Percentiles rank a stretch among this genome's conserved stretches.
Evolutionary conservation across 371 early-diverging fungal genomes (phyloP).

Genomic region (Syncephalastrum monosporum): DNA sequence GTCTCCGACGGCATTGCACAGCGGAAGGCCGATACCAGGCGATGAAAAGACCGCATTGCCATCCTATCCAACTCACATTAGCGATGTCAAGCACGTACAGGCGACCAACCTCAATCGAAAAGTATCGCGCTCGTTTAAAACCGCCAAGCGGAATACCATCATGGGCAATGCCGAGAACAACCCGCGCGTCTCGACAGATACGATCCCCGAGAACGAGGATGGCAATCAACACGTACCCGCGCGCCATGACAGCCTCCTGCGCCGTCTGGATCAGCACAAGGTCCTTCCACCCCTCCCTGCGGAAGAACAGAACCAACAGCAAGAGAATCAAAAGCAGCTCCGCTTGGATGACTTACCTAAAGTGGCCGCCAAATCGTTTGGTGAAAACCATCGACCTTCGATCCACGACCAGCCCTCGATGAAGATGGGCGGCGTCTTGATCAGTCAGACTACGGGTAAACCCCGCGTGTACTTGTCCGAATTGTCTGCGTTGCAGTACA

Average conservation of each 20-base stretch:
- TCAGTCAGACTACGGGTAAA: conserved; percentile 15
- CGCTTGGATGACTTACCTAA: conserved; percentile 7
- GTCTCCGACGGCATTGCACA: conserved; percentile 9
- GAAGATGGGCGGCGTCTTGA: conserved; percentile 1
- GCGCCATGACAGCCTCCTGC: conserved; percentile 34
- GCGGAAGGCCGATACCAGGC: conserved; percentile 9
- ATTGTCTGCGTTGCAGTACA: conserved; percentile 78
- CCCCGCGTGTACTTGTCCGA: conserved; percentile 70
- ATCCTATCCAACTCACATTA: conserved; percentile 45
- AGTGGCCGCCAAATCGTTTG: background rate
- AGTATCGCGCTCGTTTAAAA: conserved; percentile 58
- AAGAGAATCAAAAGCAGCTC: conserved; percentile 1
- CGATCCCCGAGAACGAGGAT: conserved; percentile 8
- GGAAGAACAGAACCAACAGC: background rate
- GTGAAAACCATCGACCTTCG: background rate
- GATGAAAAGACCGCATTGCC: conserved; percentile 17
- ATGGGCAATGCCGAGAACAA: conserved; percentile 29
- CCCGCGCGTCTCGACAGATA: background rate
- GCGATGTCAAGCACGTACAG: conserved; percentile 53
- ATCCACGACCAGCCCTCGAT: background rate
- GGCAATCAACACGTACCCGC: conserved; percentile 18
- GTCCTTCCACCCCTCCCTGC: conserved; percentile 26
- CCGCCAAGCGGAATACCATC: conserved; percentile 56
- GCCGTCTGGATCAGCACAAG: conserved; percentile 28
- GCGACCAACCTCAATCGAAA: conserved; percentile 60